Conservation (phyloP, 768 basidiomycete genomes). For the Lactarius hatsudake region DNA sequence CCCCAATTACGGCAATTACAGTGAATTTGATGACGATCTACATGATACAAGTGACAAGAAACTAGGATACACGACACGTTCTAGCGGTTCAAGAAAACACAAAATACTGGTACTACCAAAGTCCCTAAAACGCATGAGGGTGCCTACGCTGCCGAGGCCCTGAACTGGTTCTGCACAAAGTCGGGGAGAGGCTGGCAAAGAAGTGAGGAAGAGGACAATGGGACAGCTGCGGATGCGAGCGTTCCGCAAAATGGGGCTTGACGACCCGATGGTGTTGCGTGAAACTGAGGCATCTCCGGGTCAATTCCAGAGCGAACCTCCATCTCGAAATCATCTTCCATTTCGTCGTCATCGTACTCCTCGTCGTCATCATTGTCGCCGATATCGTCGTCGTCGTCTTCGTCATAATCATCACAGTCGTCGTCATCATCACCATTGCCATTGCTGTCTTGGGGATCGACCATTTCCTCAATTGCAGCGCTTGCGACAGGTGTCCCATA, state of each 20-base stretch:
- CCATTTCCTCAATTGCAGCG: slow-evolving; percentile 19
- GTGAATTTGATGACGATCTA: background rate
- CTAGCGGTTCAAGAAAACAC: background rate
- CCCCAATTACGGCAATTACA: too few relatives aligned
- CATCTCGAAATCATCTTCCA: slow-evolving; percentile 14
- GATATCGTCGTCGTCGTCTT: slow-evolving; percentile 14
- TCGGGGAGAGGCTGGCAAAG: slow-evolving; percentile 26
- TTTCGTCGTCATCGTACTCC: slow-evolving; percentile 9
- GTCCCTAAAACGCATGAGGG: background rate
- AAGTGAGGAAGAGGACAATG: slow-evolving; percentile 19
- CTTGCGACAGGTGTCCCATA: slow-evolving; percentile 18
- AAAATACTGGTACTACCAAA: background rate
- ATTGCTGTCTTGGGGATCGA: slow-evolving; percentile 19
- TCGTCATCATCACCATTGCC: slow-evolving; percentile 21
- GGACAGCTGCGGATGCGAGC: slow-evolving; percentile 10
- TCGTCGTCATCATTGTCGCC: background rate
- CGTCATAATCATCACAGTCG: slow-evolving; percentile 20
- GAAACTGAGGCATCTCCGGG: background rate
- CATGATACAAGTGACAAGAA: background rate
- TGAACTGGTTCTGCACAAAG: slow-evolving; percentile 22
- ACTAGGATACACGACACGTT: background rate
- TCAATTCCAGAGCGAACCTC: background rate
- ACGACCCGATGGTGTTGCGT: background rate
- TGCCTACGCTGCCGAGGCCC: background rate
- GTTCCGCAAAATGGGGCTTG: slow-evolving; percentile 1